Evolutionary conservation across 768 basidiomycete genomes (phyloP), one percentile per base, ranked within the genome.

Genomic region (Kwoniella sp.): DNA sequence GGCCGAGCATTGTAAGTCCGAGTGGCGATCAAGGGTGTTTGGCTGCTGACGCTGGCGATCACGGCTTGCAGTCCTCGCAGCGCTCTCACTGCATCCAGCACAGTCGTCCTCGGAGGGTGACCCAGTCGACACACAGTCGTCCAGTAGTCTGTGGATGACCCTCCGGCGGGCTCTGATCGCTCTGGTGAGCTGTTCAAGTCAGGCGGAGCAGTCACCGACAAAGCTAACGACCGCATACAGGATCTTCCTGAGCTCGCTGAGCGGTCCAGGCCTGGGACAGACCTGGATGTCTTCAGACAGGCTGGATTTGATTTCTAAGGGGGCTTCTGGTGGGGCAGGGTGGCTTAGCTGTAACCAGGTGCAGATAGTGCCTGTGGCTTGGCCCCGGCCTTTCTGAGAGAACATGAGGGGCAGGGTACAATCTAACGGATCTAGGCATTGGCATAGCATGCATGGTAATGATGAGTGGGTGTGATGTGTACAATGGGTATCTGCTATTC

Each of bases 301-400:
- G 84, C 87, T 55, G 91, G 91, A 3, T 89, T 96, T 68, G 92
- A 96, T 52, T 98, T 95, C 70, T 93, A 78, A n/a, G n/a, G n/a
- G n/a, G n/a, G n/a, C n/a, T n/a, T n/a, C n/a, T n/a, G n/a, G n/a
- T n/a, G n/a, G n/a, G n/a, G n/a, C n/a, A n/a, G n/a, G n/a, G n/a
- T n/a, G n/a, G n/a, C n/a, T n/a, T n/a, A n/a, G n/a, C n/a, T n/a
- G n/a, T n/a, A n/a, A n/a, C n/a, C n/a, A n/a, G n/a, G n/a, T n/a
- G n/a, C n/a, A n/a, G n/a, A n/a, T n/a, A n/a, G n/a, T n/a, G n/a
- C n/a, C n/a, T n/a, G n/a, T n/a, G n/a, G n/a, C n/a, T n/a, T n/a
- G n/a, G n/a, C n/a, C n/a, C n/a, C n/a, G n/a, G n/a, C n/a, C n/a
- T n/a, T n/a, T n/a, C n/a, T n/a, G n/a, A n/a, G n/a, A n/a, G n/a